A percentile compares a stretch with the other conserved stretches of the same genome.
Conservation (phyloP, 768 basidiomycete species). For the Tylopilus felleus region DNA sequence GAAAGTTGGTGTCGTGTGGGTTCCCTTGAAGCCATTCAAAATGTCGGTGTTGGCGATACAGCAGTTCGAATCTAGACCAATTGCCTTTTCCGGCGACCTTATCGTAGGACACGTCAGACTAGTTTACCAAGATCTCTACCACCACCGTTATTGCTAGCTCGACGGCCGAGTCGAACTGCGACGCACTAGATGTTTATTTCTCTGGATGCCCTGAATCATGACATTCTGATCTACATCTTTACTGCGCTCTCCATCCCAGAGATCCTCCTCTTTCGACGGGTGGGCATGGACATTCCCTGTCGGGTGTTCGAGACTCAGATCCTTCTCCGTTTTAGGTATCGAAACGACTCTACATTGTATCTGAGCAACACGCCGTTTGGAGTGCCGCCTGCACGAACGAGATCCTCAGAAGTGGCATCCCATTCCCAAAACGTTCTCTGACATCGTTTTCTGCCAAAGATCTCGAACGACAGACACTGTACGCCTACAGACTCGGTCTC, state of each 20-base stretch:
- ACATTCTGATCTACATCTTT: conserved; percentile 38
- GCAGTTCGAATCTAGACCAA: not conserved
- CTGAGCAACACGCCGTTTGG: conserved; percentile 55
- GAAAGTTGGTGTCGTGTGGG: conserved; percentile 71
- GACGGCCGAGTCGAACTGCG: not conserved
- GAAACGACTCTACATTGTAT: conserved; percentile 43
- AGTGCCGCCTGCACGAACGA: conserved; percentile 43
- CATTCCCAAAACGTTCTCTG: conserved; percentile 44
- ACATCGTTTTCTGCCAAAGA: conserved; percentile 36
- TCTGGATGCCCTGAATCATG: conserved; percentile 33
- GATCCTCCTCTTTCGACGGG: conserved; percentile 43
- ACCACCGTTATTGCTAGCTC: not conserved
- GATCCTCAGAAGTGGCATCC: conserved; percentile 45
- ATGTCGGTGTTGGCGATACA: not conserved
- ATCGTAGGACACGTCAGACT: too few species aligned
- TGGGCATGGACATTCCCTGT: conserved; percentile 17
- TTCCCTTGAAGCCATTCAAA: conserved; percentile 48
- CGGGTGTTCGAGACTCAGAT: not conserved
- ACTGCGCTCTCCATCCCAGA: conserved; percentile 37
- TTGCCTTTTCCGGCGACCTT: conserved; percentile 20
- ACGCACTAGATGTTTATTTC: conserved; percentile 13
- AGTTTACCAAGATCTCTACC: not conserved
- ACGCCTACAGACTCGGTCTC: conserved; percentile 44
- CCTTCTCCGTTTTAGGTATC: conserved; percentile 40
- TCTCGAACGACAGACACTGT: conserved; percentile 44